Evolutionary conservation across 2,329 filamentous ascomycete genomes (phyloP).

Genomic region (Sordariomycetes sp.): DNA sequence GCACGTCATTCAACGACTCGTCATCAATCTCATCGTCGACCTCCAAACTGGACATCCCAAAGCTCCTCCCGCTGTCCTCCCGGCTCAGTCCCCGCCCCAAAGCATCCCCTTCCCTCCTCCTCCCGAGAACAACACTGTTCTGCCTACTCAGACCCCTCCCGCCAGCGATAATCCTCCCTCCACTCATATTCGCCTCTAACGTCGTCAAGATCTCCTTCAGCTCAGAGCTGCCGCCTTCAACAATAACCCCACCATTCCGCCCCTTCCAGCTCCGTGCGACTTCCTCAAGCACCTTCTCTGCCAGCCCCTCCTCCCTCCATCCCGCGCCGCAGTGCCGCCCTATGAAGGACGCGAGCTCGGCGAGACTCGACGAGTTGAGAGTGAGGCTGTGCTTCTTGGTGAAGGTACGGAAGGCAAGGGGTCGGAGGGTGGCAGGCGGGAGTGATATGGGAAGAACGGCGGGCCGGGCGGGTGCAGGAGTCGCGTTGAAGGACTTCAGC

Average conservation of each 20-base stretch:
- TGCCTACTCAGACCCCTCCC: slow-evolving; percentile 48
- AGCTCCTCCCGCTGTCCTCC: slow-evolving; percentile 56
- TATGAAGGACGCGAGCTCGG: slow-evolving; percentile 78
- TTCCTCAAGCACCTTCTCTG: slow-evolving; percentile 87
- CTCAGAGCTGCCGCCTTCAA: slow-evolving; percentile 68
- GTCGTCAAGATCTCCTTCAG: slow-evolving; percentile 75
- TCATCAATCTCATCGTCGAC: slow-evolving; percentile 49
- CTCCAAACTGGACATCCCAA: slow-evolving; percentile 46
- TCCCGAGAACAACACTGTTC: slow-evolving; percentile 53
- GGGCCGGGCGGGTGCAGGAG: slow-evolving; percentile 21
- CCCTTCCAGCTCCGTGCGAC: slow-evolving; percentile 88
- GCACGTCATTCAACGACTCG: slow-evolving; percentile 53
- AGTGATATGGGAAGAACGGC: slow-evolving; percentile 81
- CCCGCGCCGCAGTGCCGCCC: slow-evolving; percentile 88
- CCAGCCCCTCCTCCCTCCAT: slow-evolving; percentile 93
- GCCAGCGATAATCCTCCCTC: slow-evolving; percentile 56
- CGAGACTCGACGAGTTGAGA: slow-evolving; percentile 75
- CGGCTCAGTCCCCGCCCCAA: slow-evolving; percentile 32
- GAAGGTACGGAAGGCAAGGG: slow-evolving; percentile 87
- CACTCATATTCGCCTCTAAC: slow-evolving; percentile 79
- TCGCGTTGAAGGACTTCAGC: slow-evolving; percentile 51
- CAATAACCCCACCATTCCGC: slow-evolving; percentile 77
- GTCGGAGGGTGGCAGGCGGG: slow-evolving; percentile 75
- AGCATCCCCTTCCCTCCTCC: slow-evolving; percentile 40
- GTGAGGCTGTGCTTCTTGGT: slow-evolving; percentile 97